Conservation (phyloP, 768 basidiomycete species). For the Termitomyces eurrhizus region DNA sequence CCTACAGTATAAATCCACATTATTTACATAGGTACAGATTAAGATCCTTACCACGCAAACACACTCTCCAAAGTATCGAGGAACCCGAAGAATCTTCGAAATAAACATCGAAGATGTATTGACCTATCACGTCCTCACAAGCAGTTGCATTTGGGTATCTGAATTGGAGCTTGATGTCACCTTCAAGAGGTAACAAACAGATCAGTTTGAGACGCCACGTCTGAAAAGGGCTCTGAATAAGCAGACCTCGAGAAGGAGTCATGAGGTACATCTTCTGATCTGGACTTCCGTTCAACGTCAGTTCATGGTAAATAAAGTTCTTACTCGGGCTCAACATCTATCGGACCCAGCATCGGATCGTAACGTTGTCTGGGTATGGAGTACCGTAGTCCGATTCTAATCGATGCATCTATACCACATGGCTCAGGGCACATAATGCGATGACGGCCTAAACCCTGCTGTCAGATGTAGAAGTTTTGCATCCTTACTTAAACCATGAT, state of each 20-base stretch:
- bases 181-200: neutral
- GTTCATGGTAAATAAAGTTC: neutral
- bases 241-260: neutral
- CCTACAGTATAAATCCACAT: too few relatives aligned
- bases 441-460: neutral
- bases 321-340: neutral
- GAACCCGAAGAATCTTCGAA: too few relatives aligned
- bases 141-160: neutral
- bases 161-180: neutral
- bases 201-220: neutral
- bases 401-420: neutral
- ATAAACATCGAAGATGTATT: too few relatives aligned
- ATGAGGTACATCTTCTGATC: neutral
- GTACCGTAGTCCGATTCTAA: neutral
- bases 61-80: too few relatives aligned
- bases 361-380: neutral
- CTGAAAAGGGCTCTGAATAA: neutral
- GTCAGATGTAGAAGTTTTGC: neutral
- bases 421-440: neutral
- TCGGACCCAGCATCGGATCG: neutral
- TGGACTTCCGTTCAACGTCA: neutral
- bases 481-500: neutral
- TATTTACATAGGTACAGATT: too few relatives aligned
- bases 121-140: neutral
- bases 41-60: too few relatives aligned